Evolutionary conservation across 169 alveolate species (phyloP).

Genomic region (Cryptosporidium sp.): DNA sequence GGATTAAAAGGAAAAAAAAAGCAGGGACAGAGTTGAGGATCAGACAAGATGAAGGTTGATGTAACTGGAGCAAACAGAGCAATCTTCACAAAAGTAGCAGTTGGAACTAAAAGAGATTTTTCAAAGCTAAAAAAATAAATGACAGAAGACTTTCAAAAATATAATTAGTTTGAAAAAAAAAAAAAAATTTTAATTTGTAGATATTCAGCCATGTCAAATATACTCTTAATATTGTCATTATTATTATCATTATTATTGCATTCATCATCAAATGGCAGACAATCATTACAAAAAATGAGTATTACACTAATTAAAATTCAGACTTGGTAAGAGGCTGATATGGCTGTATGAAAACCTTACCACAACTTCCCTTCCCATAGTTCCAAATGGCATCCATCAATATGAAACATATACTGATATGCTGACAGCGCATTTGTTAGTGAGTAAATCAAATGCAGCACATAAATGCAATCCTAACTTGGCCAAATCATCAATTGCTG

Average conservation of each 20-base stretch:
- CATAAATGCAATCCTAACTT: background rate
- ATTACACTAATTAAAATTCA: conserved; percentile 9
- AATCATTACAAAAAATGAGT: conserved; percentile 31
- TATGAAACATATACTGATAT: background rate
- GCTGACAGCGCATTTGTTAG: background rate
- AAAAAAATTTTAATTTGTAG: conserved; percentile 15
- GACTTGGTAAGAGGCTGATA: background rate
- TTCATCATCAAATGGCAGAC: background rate
- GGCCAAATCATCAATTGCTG: background rate
- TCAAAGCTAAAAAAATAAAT: background rate
- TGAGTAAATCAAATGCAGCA: background rate
- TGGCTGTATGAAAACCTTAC: background rate
- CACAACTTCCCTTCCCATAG: background rate
- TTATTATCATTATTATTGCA: background rate
- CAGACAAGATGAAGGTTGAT: no score
- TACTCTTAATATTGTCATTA: background rate
- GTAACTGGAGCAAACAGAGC: no score
- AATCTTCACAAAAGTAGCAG: background rate
- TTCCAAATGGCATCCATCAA: background rate
- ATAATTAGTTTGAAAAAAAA: conserved; percentile 25
- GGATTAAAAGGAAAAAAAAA: no score
- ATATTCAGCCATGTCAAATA: conserved; percentile 17
- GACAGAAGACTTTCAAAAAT: background rate
- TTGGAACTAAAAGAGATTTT: background rate
- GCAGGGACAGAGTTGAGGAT: background rate